Evolutionary conservation across 1,139 yeast genomes (phyloP), one percentile per base, ranked within the genome.

Genomic region (Kodamaea sp.): DNA sequence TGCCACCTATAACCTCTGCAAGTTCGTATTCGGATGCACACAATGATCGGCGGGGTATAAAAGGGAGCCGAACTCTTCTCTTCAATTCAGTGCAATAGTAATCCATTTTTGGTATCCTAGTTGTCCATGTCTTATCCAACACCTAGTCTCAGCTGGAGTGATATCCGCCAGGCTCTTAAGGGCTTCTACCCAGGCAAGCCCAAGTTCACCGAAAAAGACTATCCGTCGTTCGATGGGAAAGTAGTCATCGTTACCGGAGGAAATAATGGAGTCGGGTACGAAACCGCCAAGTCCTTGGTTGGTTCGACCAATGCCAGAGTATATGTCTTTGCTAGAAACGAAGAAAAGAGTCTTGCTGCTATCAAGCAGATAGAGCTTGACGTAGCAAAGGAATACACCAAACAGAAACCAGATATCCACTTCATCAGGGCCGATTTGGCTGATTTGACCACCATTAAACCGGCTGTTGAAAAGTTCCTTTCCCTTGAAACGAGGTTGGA

Each of bases 401-500:
- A 32, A 26, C 16, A 19, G 3, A 28, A 16, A 5, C 32, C 34
- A 11, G 16, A 34, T 9, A 29, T 37, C 13, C 34, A 29, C 14
- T 30, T 61, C 20, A 46, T 57, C 20, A 35, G 46, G 31, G 34
- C 68, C 18, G 82, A 78, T 46, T 63, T 70, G 33, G 46, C 61
- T 24, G 80, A 76, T 44, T 59, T 78, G 37, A 46, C 61, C 9
- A 59, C 71, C 0, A 57, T 76, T 31, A 66, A 61, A 40, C 63
- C 67, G 2, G 75, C 69, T 2, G 68, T 60, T 12, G 48, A 53
- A 9, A 48, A 60, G 25, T 54, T 75, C 34, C 43, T 57, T 37
- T 35, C 41, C 22, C 41, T 28, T 7, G 55, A 47, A 24, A 32
- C 47, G 4, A 48, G 63, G n/a, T 42, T 75, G 20, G 73, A 73